phyloP scores from a whole-genome alignment of 495 filamentous ascomycete species.

The Glutinoglossum americanum region DNA sequence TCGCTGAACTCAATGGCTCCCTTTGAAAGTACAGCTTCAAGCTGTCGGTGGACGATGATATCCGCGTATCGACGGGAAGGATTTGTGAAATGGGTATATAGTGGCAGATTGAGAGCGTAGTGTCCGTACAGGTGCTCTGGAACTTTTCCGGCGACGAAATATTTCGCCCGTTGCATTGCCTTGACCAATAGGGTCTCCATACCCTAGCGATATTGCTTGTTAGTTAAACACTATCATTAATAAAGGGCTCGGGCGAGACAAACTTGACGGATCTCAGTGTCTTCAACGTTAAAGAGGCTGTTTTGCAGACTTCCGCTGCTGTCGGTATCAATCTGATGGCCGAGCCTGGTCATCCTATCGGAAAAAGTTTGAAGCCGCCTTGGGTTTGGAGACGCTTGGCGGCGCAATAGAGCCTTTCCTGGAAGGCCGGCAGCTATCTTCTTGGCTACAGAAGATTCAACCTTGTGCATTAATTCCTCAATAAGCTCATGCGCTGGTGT shows the following conservation, averaged over 20 bases:
- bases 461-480: slow-evolving; percentile 82
- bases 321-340: slow-evolving; percentile 67
- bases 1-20: slow-evolving; percentile 70
- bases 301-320: slow-evolving; percentile 83
- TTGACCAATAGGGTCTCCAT: slow-evolving; percentile 94
- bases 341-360: slow-evolving; percentile 79
- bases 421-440: slow-evolving; percentile 59
- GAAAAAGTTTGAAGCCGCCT: slow-evolving; percentile 77
- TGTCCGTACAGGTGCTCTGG: slow-evolving; percentile 56
- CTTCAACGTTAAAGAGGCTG: slow-evolving; percentile 77
- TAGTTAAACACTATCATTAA: slow-evolving; percentile 5
- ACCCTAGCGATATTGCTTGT: slow-evolving; percentile 25
- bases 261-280: slow-evolving; percentile 66
- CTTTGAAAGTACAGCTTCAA: slow-evolving; percentile 69
- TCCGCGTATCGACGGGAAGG: slow-evolving; percentile 90
- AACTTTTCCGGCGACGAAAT: slow-evolving; percentile 60
- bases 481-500: slow-evolving; percentile 78
- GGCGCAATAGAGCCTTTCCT: slow-evolving; percentile 79
- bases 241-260: background rate
- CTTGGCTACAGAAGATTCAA: slow-evolving; percentile 73
- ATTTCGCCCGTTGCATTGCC: slow-evolving; percentile 88
- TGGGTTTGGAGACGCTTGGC: slow-evolving; percentile 64
- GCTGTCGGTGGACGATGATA: slow-evolving; percentile 84
- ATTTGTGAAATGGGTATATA: slow-evolving; percentile 95
- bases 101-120: slow-evolving; percentile 76